phyloP scores from a whole-genome alignment of 768 basidiomycete genomes.

The Sutorius australiensis region DNA sequence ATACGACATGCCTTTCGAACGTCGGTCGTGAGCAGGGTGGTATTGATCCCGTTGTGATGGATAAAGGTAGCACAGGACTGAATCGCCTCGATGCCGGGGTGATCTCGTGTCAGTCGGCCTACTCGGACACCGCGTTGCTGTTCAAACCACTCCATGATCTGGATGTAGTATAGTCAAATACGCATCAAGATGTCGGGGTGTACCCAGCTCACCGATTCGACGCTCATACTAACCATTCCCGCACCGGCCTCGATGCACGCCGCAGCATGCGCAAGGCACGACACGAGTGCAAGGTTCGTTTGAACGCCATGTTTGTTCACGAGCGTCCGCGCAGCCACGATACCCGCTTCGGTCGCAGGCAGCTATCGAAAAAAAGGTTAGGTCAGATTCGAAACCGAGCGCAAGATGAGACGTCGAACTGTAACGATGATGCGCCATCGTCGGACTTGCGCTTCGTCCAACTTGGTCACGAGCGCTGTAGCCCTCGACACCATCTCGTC shows the following conservation, averaged over 20 bases:
- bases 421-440: conserved; percentile 45
- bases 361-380: conserved; percentile 37
- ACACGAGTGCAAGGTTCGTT: conserved; percentile 51
- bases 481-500: conserved; percentile 42
- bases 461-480: conserved; percentile 36
- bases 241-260: conserved; percentile 52
- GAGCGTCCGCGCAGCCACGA: conserved; percentile 44
- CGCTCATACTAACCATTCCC: conserved; percentile 45
- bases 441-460: conserved; percentile 38
- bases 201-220: conserved; percentile 42
- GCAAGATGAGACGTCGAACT: conserved; percentile 30
- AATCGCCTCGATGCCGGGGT: conserved; percentile 46
- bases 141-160: conserved; percentile 45
- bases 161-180: background rate
- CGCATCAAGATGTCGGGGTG: background rate
- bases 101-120: conserved; percentile 13
- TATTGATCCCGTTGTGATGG: conserved; percentile 35
- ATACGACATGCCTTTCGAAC: conserved; percentile 37
- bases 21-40: conserved; percentile 40
- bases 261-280: conserved; percentile 51
- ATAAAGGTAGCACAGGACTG: conserved; percentile 45
- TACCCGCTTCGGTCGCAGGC: conserved; percentile 54
- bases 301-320: conserved; percentile 37
- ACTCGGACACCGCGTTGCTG: conserved; percentile 17
- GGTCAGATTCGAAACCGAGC: background rate